Percentiles rank a stretch among this genome's conserved stretches.
Conservation (phyloP, 768 basidiomycete species). For the Serendipita sp. region DNA sequence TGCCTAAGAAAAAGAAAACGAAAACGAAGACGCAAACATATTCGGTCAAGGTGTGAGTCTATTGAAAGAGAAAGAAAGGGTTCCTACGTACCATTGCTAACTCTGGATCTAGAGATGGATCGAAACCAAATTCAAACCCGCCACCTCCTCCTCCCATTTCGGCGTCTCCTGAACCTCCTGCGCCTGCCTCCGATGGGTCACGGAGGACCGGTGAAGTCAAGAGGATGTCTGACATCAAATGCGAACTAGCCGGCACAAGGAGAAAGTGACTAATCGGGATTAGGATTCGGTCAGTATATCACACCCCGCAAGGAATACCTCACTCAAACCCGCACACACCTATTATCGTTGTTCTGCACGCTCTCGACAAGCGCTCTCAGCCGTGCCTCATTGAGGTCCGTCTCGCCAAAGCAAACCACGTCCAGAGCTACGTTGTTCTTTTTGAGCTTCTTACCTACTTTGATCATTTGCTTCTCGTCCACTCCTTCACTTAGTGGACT, state of each 20-base stretch:
- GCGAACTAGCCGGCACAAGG: conserved; percentile 53
- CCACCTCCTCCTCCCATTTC: conserved; percentile 31
- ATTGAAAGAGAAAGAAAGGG: neutral
- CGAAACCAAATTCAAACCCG: conserved; percentile 77
- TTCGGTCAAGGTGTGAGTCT: neutral
- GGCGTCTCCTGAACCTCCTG: conserved; percentile 29
- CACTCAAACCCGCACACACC: conserved; percentile 29
- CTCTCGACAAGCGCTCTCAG: conserved; percentile 72
- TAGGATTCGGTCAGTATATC: neutral
- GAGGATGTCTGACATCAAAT: conserved; percentile 70
- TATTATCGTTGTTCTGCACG: conserved; percentile 68
- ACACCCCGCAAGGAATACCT: neutral
- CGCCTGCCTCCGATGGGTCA: conserved; percentile 21
- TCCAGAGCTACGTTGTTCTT: conserved; percentile 99
- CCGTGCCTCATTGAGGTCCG: conserved; percentile 38
- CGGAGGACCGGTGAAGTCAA: conserved; percentile 63
- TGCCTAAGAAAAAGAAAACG: conserved; percentile 34
- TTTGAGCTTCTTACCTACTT: conserved; percentile 91
- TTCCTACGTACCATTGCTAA: conserved; percentile 66
- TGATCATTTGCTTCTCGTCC: conserved; percentile 65
- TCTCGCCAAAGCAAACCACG: conserved; percentile 73
- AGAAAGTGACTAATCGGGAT: conserved; percentile 52
- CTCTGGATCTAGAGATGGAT: conserved; percentile 91
- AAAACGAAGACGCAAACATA: neutral
- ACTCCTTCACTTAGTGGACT: conserved; percentile 64